Base-by-base conservation (phyloP, 495 filamentous ascomycete genomes). In the Aspergillus panamensis region DNA sequence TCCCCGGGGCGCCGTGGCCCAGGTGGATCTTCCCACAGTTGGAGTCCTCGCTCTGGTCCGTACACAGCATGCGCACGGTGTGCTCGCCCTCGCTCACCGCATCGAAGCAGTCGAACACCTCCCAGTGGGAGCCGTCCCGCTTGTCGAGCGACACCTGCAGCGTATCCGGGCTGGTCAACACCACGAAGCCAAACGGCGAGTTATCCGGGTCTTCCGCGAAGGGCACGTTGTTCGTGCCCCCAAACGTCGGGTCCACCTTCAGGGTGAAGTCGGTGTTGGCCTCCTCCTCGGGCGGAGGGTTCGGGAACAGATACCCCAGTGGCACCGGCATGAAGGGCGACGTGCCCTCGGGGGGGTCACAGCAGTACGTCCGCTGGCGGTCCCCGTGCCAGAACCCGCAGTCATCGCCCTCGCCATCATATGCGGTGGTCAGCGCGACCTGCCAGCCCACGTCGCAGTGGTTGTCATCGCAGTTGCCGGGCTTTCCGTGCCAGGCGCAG, bases 101-200 rank as follows among this genome's bases (percentile, higher is more conserved):
- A 45, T 55, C 53, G 31, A 33, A 25, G 39, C 53, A 55, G 29
- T 55, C 42, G 16, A 55, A 55, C n/a, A 55, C 20, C 30, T 55
- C 53, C 39, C 39, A 47, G 16, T 55, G 53, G 13, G 53, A 55
- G 7, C 53, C 53, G n/a, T 55, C 53, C 8, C 53, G 39, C 29
- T 55, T 55, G 21, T 53, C 51, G 7, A 53, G 33, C n/a, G 51
- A 53, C 9, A 31, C 21, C 9, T 45, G 42, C n/a, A 55, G 20
- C 12, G 39, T 29, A 9, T 25, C 39, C 0, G 42, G 39, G 25
- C 39, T 45, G 2, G 39, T 55, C 53, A 45, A 13, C 2, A 55
- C 42, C 20, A 45, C 25, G 45, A 55, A 55, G 14, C 39, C 53
- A 45, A 55, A 47, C n/a, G 42, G 25, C 13, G 53, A 32, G 13